Evolutionary conservation across 495 filamentous ascomycete genomes (phyloP), one percentile per base, ranked within the genome.

Genomic region (Hypoxylon cercidicola): DNA sequence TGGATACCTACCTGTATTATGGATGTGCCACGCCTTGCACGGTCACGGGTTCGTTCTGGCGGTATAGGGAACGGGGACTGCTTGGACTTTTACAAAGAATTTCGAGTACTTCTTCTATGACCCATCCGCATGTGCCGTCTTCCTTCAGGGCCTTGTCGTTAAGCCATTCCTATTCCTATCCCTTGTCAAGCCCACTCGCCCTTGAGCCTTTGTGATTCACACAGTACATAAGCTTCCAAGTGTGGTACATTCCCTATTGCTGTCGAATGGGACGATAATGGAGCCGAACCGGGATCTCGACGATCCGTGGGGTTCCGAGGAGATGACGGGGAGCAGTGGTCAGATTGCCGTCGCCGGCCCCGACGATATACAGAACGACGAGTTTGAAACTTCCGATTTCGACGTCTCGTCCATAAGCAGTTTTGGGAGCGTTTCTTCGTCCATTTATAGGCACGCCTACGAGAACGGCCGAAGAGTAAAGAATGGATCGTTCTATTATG

Each of bases 381-480:
- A 74, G 66, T 72, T 73, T 55, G 58, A 61, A 19, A 37, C 68
- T 7, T 67, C 55, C 30, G 77, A 79, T 16, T 68, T 62, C 4
- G 76, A 73, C 11, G 72, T 68, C 59, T 59, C 58, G 20, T 71
- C 69, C 18, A 65, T 51, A 11, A 53, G 50, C 35, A 50, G 48
- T 8, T 69, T 64, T 1, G 64, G 65, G 15, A 79, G 77, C 1
- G 20, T 86, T 15, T 60, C 74, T 0, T 79, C 78, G 2, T 77
- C 72, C 32, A 68, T 84, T 21, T 67, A 71, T 53, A 64, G 84
- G 47, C 82, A 81, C 53, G 68, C 65, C 35, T 78, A 76, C 47
- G 81, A 87, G 63, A 86, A 88, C 63, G 86, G 86, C 5, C 75
- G 86, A 20, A 78, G 85, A 28, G 50, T 53, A 53, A 28, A 8